Percentiles rank a stretch among this genome's conserved stretches.
Evolutionary conservation across 2,329 filamentous ascomycete species (phyloP).

Genomic region (Verticillium tricorpus): DNA sequence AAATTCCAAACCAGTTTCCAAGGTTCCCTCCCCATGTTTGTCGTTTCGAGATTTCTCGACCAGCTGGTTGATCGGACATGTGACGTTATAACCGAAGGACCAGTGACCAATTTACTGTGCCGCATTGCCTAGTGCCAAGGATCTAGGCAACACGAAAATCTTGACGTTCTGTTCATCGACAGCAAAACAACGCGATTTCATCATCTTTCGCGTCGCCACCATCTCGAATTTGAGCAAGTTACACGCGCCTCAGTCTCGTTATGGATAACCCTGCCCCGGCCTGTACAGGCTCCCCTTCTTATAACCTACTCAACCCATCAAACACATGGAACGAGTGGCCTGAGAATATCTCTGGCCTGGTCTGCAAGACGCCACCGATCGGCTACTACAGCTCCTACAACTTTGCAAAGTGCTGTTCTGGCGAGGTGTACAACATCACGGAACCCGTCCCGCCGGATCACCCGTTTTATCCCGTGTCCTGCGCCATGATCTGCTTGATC

Average conservation of each 20-base stretch:
- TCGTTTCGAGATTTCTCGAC: too few species aligned
- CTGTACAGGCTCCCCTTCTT: neutral
- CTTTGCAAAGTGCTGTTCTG: constrained; percentile 5
- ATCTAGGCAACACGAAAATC: neutral
- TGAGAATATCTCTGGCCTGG: neutral
- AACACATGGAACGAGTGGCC: constrained; percentile 3
- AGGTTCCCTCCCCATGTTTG: too few species aligned
- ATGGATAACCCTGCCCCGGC: neutral
- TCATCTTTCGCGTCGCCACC: too few species aligned
- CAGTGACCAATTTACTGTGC: neutral
- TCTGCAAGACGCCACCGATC: constrained; percentile 6
- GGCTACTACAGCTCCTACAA: neutral
- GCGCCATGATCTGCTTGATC: constrained; percentile 3
- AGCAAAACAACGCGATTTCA: too few species aligned
- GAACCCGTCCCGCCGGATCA: neutral
- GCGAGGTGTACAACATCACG: constrained; percentile 6
- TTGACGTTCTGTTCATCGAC: too few species aligned
- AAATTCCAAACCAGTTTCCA: too few species aligned
- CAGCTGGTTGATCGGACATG: too few species aligned
- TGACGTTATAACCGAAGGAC: neutral
- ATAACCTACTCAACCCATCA: neutral
- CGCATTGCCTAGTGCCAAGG: neutral
- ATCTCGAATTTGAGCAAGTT: neutral
- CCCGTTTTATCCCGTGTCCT: constrained; percentile 2
- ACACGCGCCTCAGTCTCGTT: neutral